Base-by-base conservation (phyloP, 345 rosid genomes). In the Aquilaria malaccensis region DNA sequence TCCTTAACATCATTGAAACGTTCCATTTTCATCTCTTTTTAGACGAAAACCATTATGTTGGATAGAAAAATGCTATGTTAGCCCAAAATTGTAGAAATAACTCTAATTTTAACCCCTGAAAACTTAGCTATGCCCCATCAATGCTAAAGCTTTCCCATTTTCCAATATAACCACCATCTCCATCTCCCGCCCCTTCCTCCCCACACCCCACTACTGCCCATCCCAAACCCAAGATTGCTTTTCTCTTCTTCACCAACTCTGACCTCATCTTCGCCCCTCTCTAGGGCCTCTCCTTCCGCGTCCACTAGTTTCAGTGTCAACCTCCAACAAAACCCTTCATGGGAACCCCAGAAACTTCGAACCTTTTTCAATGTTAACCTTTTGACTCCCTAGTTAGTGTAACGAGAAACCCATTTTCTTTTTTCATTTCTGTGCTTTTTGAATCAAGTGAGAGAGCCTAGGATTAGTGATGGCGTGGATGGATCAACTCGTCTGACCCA, bases 221-320 rank as follows among this genome's bases (percentile, higher is more conserved):
- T 46, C 80, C 91, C 15, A 71, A 64, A 6, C 92, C 95, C 0
- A 91, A 84, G 67, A 85, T 91, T 67, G 98, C 98, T 9, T 91
- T 91, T 65, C 95, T 91, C 61, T 91, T 91, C 82, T 85, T 91
- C 45, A 91, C 98, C 0, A 88, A 88, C 83, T 85, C 96, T 43
- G 80, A 86, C 73, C 95, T 91, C 67, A 62, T 73, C 46, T 88
- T 91, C 69, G 74, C 86, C 3, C 98, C 92, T 32, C 45, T 88
- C 0, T 91, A 95, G 98, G 88, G 82, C 6, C 72, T 67, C 3
- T 91, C 88, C 76, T 85, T 91, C 82, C 48, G 22, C 22, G 22
- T 22, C 22, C 22, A 22, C 22, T 22, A 22, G 22, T 22, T 22
- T 22, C 22, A 22, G 22, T 22, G 22, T 22, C 22, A 22, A 22